Evolutionary conservation across 768 basidiomycete genomes (phyloP), one percentile per base, ranked within the genome.

Genomic region (Lyophyllum decastes): DNA sequence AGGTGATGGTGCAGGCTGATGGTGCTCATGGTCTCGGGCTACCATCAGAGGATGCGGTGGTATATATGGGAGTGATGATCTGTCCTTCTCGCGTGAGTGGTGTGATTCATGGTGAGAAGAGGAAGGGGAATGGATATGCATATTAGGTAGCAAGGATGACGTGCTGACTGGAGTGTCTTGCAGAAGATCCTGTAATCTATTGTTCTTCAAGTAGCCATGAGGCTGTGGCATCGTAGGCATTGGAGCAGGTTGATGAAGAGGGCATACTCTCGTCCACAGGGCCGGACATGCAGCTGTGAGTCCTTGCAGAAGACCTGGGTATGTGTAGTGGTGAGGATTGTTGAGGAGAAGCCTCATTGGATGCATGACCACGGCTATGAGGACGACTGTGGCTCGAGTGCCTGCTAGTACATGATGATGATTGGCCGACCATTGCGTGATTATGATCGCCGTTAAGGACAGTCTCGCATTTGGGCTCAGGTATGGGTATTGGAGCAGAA

Each of bases 151-250:
- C 4, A 82, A 79, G 4, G 82, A 72, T 4, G 81, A 70, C 21
- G 73, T 64, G 44, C 68, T 61, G 17, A 77, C 68, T 53, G 79
- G 27, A 17, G 50, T 48, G 35, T 62, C 78, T 47, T 73, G 74
- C 12, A 85, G 75, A 9, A 85, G 69, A 57, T 82, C 79, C 27
- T 80, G 72, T 8, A 86, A 67, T 57, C 79, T 76, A 35, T 68
- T 69, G 30, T 66, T 64, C 63, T 74, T 68, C n/a, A n/a, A n/a
- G 46, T 68, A 66, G 33, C 62, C 56, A 34, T 64, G 64, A 43
- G 55, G 59, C 40, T 61, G 61, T 44, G 66, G 59, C 52, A 63
- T 62, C 5, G 46, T 21, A 54, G 60, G 30, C 25, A 46, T 6
- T 21, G 51, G 44, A 44, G 45, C 27, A n/a, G 30, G 21, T 48